Evolutionary conservation across 805 yeast genomes (phyloP).

Genomic region (Metschnikowia santaceciliae): DNA sequence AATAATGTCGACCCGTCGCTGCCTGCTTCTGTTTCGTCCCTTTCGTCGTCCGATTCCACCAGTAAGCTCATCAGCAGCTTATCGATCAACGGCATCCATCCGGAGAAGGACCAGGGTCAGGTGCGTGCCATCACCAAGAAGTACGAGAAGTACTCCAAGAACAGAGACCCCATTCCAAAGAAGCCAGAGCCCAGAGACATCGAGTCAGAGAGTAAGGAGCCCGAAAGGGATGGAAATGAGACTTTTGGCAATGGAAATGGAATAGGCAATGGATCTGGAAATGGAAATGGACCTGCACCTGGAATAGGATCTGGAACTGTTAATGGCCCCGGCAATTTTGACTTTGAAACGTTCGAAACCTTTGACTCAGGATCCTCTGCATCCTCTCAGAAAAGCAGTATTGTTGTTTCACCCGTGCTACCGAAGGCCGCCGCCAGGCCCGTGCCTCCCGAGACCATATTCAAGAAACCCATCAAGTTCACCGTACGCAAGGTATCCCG

Average conservation of each 20-base stretch:
- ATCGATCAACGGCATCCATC: slow-evolving; percentile 6
- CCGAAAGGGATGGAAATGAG: background rate
- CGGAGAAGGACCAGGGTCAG: background rate
- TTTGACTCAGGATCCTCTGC: no score
- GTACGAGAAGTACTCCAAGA: slow-evolving; percentile 1
- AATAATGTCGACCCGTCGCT: background rate
- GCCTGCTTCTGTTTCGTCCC: slow-evolving; percentile 10
- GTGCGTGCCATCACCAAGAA: slow-evolving; percentile 4
- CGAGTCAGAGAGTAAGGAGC: background rate
- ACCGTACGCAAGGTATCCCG: slow-evolving; percentile 20
- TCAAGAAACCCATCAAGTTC: slow-evolving; percentile 17
- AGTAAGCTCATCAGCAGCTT: slow-evolving; percentile 13
- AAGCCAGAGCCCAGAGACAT: background rate
- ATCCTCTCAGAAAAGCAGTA: background rate
- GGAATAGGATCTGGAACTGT: no score
- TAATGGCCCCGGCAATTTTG: no score
- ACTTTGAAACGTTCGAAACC: no score
- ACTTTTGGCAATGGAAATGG: background rate
- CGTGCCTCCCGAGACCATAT: background rate
- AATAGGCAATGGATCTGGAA: no score
- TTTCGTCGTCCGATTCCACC: slow-evolving; percentile 18
- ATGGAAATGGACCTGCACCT: no score
- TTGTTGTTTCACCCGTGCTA: slow-evolving; percentile 8
- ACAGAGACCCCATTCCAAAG: background rate
- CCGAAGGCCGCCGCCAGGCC: slow-evolving; percentile 8